These are phyloP conservation scores for Globisporangium cederbergense DNA, from an alignment of 352 stramenopile species.

Conservation along the genomic window DNA sequence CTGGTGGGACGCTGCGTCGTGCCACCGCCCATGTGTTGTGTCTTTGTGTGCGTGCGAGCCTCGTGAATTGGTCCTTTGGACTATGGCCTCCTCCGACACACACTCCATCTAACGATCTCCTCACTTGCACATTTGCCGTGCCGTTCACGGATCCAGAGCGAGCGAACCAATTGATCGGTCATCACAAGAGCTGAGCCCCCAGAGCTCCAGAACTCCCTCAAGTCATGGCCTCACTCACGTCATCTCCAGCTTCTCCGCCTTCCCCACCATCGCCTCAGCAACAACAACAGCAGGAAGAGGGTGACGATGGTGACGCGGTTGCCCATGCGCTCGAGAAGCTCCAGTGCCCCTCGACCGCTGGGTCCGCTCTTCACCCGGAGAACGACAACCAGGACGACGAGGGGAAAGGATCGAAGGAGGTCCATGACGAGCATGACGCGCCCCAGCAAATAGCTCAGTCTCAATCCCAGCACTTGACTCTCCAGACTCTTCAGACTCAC, in stretches of 20 bases:
- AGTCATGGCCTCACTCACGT: constrained; percentile 1
- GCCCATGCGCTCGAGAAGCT: neutral
- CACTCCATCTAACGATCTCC: neutral
- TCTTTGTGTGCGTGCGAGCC: too few relatives aligned
- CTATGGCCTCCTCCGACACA: too few relatives aligned
- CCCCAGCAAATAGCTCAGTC: neutral
- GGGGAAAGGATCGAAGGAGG: neutral
- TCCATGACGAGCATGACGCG: neutral
- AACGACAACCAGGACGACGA: constrained; percentile 14
- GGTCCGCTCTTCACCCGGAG: neutral
- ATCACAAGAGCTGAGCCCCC: neutral
- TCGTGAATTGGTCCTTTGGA: too few relatives aligned
- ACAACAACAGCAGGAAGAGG: neutral
- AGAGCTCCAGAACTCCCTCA: too few relatives aligned
- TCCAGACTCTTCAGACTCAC: too few relatives aligned
- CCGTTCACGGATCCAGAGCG: neutral
- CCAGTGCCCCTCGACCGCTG: neutral
- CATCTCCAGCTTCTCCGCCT: neutral
- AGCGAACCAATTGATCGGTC: neutral
- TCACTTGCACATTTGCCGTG: neutral
- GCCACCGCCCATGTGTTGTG: too few relatives aligned
- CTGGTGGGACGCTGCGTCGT: too few relatives aligned
- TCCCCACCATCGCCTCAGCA: neutral
- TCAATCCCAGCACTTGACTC: neutral
- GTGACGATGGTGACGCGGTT: neutral